These are phyloP conservation scores for Viola odorata DNA, from an alignment of 345 rosid species.

Conservation along the genomic window DNA sequence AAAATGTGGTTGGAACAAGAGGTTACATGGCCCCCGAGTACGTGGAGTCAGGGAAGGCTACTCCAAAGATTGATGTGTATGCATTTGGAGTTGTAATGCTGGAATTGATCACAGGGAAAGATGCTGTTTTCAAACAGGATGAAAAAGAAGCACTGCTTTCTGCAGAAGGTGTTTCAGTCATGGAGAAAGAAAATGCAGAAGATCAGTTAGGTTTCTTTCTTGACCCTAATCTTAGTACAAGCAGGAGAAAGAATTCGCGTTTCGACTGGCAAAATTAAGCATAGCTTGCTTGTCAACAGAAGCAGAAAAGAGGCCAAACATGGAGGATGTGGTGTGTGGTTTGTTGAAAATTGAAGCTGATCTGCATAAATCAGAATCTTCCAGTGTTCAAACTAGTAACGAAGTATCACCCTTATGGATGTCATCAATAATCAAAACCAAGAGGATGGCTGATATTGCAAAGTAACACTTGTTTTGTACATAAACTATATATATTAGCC, in stretches of 20 bases:
- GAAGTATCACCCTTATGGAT: slow-evolving; percentile 5
- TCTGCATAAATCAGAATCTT: slow-evolving; percentile 9
- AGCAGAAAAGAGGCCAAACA: slow-evolving; percentile 30
- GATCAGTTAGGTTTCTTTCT: slow-evolving; percentile 12
- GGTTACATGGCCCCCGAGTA: slow-evolving; percentile 47
- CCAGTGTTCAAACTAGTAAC: slow-evolving; percentile 1
- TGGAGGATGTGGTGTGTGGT: slow-evolving; percentile 29
- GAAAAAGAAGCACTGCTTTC: slow-evolving; percentile 22
- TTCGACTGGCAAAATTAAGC: slow-evolving; percentile 22
- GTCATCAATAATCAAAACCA: not conserved
- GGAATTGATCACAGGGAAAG: slow-evolving; percentile 39
- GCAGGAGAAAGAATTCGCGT: slow-evolving; percentile 16
- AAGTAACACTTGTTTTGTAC: not conserved
- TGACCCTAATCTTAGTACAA: slow-evolving; percentile 25
- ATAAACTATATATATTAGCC: not conserved
- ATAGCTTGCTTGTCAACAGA: slow-evolving; percentile 28
- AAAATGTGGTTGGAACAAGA: slow-evolving; percentile 24
- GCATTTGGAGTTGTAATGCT: slow-evolving; percentile 45
- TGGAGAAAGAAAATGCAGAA: slow-evolving; percentile 21
- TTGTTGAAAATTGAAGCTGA: slow-evolving; percentile 33
- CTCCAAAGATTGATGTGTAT: slow-evolving; percentile 36
- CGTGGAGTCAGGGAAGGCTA: slow-evolving; percentile 30
- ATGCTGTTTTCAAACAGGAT: slow-evolving; percentile 23
- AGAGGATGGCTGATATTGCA: not conserved
- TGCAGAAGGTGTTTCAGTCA: slow-evolving; percentile 12